Conservation (phyloP, 1,284 basidiomycete species). For the Trichosporon sp. region DNA sequence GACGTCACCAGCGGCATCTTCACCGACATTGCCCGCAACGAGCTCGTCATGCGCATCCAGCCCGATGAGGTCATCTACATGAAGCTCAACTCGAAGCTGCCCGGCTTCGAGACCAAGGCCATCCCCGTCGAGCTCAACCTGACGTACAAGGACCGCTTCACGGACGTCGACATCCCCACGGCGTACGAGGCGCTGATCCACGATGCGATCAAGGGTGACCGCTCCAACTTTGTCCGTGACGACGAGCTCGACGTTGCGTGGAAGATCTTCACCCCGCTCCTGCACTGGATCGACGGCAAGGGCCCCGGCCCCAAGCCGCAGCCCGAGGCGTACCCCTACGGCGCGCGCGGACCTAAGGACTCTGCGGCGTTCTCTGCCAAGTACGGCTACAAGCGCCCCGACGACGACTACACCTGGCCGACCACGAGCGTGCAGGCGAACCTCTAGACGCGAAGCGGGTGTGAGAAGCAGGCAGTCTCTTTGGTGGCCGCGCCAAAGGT, state of each 20-base stretch:
- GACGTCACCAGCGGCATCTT: constrained; percentile 94
- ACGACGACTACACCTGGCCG: constrained; percentile 49
- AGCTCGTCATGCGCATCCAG: constrained; percentile 91
- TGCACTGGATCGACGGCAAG: constrained; percentile 72
- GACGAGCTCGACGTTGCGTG: constrained; percentile 93
- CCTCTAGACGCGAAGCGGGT: constrained; percentile 17
- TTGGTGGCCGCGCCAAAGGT: not conserved
- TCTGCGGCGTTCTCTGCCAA: constrained; percentile 69
- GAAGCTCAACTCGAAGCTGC: constrained; percentile 89
- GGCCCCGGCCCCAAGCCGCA: constrained; percentile 48
- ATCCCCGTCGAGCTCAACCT: constrained; percentile 94
- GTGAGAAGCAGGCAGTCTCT: not conserved
- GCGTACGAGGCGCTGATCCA: constrained; percentile 90
- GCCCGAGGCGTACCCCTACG: constrained; percentile 78
- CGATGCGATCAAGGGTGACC: constrained; percentile 69
- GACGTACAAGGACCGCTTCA: constrained; percentile 91
- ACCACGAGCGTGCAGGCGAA: constrained; percentile 36
- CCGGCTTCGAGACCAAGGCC: constrained; percentile 80
- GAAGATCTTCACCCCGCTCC: constrained; percentile 95
- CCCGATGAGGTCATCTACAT: constrained; percentile 91
- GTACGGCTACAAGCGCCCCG: constrained; percentile 71
- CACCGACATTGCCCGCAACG: constrained; percentile 88
- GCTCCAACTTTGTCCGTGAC: constrained; percentile 74
- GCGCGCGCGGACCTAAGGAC: constrained; percentile 83
- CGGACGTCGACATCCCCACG: constrained; percentile 81